phyloP scores from a whole-genome alignment of 805 yeast genomes.

The Pichia paraexigua region DNA sequence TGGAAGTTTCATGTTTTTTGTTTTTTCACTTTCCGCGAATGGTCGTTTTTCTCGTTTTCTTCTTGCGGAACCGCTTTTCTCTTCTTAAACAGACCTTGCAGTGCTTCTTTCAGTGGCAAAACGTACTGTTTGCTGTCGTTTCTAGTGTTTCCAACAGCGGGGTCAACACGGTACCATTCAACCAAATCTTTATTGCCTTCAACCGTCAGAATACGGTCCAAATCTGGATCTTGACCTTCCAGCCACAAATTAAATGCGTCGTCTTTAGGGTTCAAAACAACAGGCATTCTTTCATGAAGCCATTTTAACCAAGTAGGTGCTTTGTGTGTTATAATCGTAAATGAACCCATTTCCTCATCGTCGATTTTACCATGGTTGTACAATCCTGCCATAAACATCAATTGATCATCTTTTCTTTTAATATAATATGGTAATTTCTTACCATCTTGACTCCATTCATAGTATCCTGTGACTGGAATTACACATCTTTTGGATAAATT shows the following conservation, averaged over 20 bases:
- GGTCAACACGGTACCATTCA: constrained; percentile 47
- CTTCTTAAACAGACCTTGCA: neutral
- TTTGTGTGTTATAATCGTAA: constrained; percentile 66
- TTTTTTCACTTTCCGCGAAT: neutral
- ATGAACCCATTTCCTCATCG: constrained; percentile 36
- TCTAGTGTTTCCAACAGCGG: constrained; percentile 55
- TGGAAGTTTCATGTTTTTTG: neutral
- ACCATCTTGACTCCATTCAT: constrained; percentile 54
- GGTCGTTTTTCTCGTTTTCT: neutral
- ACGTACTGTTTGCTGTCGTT: constrained; percentile 39
- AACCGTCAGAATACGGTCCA: neutral
- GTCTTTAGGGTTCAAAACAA: constrained; percentile 52
- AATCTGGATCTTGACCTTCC: constrained; percentile 19
- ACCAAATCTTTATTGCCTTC: neutral
- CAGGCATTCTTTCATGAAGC: constrained; percentile 77
- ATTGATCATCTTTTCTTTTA: constrained; percentile 39
- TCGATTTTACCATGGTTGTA: constrained; percentile 23
- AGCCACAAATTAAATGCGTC: constrained; percentile 62
- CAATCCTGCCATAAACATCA: constrained; percentile 64
- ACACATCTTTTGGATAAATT: constrained; percentile 52
- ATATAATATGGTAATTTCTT: constrained; percentile 60
- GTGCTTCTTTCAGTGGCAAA: constrained; percentile 11
- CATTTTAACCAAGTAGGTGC: constrained; percentile 55
- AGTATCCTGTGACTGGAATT: constrained; percentile 76
- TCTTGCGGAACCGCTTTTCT: neutral